Conservation (phyloP, 2,329 filamentous ascomycete species). For the Rutstroemia sp. region DNA sequence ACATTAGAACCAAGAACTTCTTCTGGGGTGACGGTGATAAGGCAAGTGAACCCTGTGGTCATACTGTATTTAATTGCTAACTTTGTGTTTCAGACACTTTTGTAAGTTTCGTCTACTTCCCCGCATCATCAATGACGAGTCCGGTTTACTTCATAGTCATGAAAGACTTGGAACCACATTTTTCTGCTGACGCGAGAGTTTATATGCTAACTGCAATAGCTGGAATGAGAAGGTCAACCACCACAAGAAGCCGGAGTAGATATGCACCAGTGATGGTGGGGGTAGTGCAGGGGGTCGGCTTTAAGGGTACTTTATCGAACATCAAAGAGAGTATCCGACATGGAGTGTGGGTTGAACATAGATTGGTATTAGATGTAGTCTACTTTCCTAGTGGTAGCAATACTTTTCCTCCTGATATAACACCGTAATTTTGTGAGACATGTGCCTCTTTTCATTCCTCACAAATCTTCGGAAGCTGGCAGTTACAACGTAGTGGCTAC, state of each 20-base stretch:
- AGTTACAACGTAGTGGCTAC: slow-evolving; percentile 12
- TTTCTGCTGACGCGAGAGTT: not conserved
- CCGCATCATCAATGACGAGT: not conserved
- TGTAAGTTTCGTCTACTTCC: slow-evolving; percentile 42
- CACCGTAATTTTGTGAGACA: not conserved
- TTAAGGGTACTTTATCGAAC: not conserved
- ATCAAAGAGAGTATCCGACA: not conserved
- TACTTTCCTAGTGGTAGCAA: slow-evolving; percentile 7
- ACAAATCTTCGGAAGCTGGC: no score
- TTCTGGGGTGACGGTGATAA: slow-evolving; percentile 95
- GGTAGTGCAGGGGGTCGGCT: not conserved
- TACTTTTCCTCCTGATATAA: not conserved
- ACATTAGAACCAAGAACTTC: slow-evolving; percentile 95
- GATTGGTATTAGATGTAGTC: slow-evolving; percentile 10
- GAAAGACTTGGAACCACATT: no score
- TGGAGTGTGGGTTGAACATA: slow-evolving; percentile 3
- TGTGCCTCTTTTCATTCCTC: not conserved
- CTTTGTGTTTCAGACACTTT: slow-evolving; percentile 46
- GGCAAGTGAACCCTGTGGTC: slow-evolving; percentile 41
- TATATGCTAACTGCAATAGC: slow-evolving; percentile 40
- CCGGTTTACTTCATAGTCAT: no score
- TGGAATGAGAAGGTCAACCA: slow-evolving; percentile 97
- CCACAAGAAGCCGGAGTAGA: slow-evolving; percentile 54
- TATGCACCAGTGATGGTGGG: not conserved
- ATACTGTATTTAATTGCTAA: slow-evolving; percentile 9